Conservation (phyloP, 2,329 filamentous ascomycete genomes). For the Alternaria panax region DNA sequence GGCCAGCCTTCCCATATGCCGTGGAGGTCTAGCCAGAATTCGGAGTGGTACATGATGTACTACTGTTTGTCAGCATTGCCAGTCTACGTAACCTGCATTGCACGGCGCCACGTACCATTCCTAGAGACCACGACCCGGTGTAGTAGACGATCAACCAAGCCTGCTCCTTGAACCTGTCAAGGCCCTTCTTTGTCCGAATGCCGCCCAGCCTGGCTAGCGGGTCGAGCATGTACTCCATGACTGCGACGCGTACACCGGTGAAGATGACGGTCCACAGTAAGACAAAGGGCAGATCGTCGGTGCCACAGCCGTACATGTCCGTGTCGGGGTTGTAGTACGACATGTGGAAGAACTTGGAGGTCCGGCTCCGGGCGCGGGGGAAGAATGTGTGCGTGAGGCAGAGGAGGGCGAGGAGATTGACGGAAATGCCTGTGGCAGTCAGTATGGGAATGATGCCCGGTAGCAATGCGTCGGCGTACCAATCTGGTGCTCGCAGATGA, state of each 20-base stretch:
- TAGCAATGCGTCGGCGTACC: slow-evolving; percentile 62
- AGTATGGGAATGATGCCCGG: not conserved
- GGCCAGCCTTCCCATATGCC: slow-evolving; percentile 90
- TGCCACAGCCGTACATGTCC: slow-evolving; percentile 76
- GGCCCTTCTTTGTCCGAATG: slow-evolving; percentile 76
- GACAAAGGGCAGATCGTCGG: slow-evolving; percentile 81
- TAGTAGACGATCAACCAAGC: slow-evolving; percentile 91
- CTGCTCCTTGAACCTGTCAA: slow-evolving; percentile 90
- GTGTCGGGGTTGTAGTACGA: slow-evolving; percentile 78
- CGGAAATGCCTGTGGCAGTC: slow-evolving; percentile 71
- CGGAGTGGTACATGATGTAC: slow-evolving; percentile 81
- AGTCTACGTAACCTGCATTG: no score
- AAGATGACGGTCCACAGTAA: slow-evolving; percentile 82
- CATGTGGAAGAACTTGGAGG: slow-evolving; percentile 86
- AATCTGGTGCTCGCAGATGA: slow-evolving; percentile 81
- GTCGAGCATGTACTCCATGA: slow-evolving; percentile 86
- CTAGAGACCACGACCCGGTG: slow-evolving; percentile 78
- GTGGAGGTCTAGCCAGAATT: slow-evolving; percentile 77
- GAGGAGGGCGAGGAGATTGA: slow-evolving; percentile 85
- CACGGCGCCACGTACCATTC: slow-evolving; percentile 69
- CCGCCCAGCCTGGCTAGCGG: slow-evolving; percentile 78
- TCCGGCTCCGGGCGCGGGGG: slow-evolving; percentile 78
- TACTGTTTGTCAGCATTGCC: slow-evolving; percentile 49
- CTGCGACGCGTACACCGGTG: slow-evolving; percentile 81
- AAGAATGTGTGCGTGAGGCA: slow-evolving; percentile 83